Conservation (phyloP, 495 filamentous ascomycete genomes). For the Xylaria telfairii region DNA sequence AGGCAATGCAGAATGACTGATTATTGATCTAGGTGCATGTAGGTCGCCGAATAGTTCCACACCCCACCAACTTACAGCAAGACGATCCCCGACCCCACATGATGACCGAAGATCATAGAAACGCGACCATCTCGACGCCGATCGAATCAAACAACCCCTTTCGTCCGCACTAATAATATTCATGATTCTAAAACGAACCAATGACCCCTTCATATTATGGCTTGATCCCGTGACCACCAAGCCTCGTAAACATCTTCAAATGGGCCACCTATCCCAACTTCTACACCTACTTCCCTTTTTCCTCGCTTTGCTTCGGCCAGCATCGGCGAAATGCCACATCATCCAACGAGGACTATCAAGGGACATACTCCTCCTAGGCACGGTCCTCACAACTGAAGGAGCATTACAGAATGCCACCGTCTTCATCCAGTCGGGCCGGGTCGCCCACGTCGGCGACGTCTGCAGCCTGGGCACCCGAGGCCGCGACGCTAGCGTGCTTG, state of each 20-base stretch:
- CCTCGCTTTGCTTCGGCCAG: not conserved
- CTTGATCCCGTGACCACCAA: too few species aligned
- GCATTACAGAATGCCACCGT: slow-evolving; percentile 5
- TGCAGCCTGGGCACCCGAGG: slow-evolving; percentile 20
- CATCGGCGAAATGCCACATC: slow-evolving; percentile 4
- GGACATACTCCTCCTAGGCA: slow-evolving; percentile 23
- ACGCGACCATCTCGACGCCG: too few species aligned
- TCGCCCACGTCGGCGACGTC: slow-evolving; percentile 22
- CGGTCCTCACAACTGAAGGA: slow-evolving; percentile 23
- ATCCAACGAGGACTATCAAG: slow-evolving; percentile 23
- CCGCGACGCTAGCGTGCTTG: slow-evolving; percentile 41
- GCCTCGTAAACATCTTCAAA: not conserved
- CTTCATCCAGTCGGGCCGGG: slow-evolving; percentile 23
- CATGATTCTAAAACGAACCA: not conserved
- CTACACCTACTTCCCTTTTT: not conserved
- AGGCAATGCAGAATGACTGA: not conserved
- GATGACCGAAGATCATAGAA: too few species aligned
- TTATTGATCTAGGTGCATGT: not conserved
- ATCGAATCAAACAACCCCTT: not conserved
- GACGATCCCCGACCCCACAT: too few species aligned
- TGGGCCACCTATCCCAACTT: not conserved
- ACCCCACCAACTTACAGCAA: slow-evolving; percentile 1
- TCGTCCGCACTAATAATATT: not conserved
- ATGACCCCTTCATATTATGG: not conserved
- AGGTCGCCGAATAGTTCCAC: not conserved